These are phyloP conservation scores for Arthrocladium fulminans DNA, from an alignment of 2,329 filamentous ascomycete species.

Conservation along the genomic window DNA sequence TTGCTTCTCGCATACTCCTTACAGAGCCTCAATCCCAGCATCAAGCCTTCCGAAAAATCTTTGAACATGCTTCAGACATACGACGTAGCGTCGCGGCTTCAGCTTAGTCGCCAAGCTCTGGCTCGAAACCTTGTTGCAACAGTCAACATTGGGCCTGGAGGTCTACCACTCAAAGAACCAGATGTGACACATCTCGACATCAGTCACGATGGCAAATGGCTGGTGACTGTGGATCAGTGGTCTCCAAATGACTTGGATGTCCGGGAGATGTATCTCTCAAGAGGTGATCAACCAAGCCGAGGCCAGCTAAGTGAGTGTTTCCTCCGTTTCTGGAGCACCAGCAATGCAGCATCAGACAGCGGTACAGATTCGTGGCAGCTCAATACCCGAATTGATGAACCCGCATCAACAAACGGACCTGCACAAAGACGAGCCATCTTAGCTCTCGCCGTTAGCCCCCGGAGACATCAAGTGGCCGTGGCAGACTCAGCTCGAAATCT, in stretches of 20 bases:
- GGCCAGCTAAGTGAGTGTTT: constrained; percentile 52
- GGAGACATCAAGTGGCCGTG: constrained; percentile 66
- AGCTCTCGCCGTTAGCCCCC: constrained; percentile 63
- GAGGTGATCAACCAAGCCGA: constrained; percentile 7
- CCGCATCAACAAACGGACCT: constrained; percentile 27
- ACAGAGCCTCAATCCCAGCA: constrained; percentile 23
- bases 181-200: constrained; percentile 66
- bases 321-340: constrained; percentile 83
- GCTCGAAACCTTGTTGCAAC: constrained; percentile 81
- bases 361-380: constrained; percentile 55
- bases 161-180: constrained; percentile 65
- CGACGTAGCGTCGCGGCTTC: constrained; percentile 68
- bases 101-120: constrained; percentile 77
- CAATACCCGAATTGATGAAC: constrained; percentile 72
- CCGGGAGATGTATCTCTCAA: constrained; percentile 41
- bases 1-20: constrained; percentile 60
- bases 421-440: constrained; percentile 58
- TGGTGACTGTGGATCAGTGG: constrained; percentile 91
- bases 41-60: constrained; percentile 21
- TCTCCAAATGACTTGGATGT: constrained; percentile 62
- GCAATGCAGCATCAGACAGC: constrained; percentile 31
- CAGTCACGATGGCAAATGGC: constrained; percentile 74
- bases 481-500: constrained; percentile 72
- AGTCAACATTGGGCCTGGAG: constrained; percentile 63
- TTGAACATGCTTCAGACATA: constrained; percentile 63